Percentiles rank a stretch among this genome's conserved stretches.
Evolutionary conservation across 176 grass and related monocot species (phyloP).

Genomic region (Carex pumila): DNA sequence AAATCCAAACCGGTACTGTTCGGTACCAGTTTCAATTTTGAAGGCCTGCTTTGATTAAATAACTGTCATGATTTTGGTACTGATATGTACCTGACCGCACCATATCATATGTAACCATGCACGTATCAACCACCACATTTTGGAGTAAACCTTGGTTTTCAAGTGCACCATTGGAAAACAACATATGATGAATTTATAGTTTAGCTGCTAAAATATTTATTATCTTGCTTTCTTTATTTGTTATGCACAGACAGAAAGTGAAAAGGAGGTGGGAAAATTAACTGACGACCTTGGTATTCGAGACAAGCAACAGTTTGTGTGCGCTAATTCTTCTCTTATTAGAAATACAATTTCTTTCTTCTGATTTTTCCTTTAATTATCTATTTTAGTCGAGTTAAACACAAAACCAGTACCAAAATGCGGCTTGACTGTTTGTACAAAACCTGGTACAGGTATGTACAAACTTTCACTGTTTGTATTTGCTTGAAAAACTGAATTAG

Average conservation of each 20-base stretch:
- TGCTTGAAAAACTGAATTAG: no score
- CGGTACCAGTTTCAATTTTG: no score
- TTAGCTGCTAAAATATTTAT: constrained; percentile 21
- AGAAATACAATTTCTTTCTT: background rate
- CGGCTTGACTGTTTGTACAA: background rate
- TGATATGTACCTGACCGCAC: background rate
- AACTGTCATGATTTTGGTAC: constrained; percentile 10
- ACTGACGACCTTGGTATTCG: constrained; percentile 74
- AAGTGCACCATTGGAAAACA: background rate
- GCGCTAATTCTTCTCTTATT: constrained; percentile 32
- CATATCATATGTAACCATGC: background rate
- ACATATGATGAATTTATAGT: background rate
- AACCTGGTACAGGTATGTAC: no score
- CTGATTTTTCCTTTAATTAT: background rate
- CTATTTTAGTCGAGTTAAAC: background rate
- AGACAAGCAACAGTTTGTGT: constrained; percentile 77
- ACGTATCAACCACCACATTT: constrained; percentile 24
- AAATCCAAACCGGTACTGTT: no score
- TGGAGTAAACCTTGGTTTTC: background rate
- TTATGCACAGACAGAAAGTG: constrained; percentile 34
- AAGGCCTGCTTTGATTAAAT: background rate
- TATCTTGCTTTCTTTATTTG: constrained; percentile 5
- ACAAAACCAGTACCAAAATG: background rate
- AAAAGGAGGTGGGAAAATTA: constrained; percentile 51
- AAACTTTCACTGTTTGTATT: no score